Percentiles rank a stretch among this genome's conserved stretches.
Conservation (phyloP, 78 protist genomes). For the Andalucia godoyi region DNA sequence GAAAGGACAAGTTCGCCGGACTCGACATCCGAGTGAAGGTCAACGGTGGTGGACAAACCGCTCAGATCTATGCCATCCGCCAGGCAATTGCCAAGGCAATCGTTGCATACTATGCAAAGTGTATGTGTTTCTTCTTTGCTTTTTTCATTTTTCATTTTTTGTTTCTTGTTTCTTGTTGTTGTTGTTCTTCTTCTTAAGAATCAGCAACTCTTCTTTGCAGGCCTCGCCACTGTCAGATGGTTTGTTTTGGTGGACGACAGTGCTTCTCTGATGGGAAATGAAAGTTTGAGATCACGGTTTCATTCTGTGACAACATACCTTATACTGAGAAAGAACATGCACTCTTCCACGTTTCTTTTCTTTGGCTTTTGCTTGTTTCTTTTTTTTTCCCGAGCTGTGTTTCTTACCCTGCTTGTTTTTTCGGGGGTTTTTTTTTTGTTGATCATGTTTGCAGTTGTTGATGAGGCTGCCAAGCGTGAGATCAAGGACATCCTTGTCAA, state of each 20-base stretch:
- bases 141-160: background rate
- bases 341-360: background rate
- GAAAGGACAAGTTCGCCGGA: conserved; percentile 64
- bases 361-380: background rate
- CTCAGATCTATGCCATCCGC: conserved; percentile 95
- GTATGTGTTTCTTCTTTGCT: background rate
- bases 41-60: conserved; percentile 94
- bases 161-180: background rate
- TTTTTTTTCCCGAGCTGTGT: too few relatives aligned
- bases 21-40: conserved; percentile 96
- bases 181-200: background rate
- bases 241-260: background rate
- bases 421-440: background rate
- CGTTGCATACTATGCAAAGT: conserved; percentile 98
- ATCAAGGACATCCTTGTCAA: conserved; percentile 75
- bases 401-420: too few relatives aligned
- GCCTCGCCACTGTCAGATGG: background rate
- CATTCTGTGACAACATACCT: background rate
- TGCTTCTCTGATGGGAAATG: background rate
- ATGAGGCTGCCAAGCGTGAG: conserved; percentile 87
- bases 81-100: conserved; percentile 96
- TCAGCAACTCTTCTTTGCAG: background rate
- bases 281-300: background rate
- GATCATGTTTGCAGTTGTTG: conserved; percentile 55
- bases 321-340: background rate